Base-by-base conservation (phyloP, 2,329 filamentous ascomycete genomes). In the Xylariales sp. region DNA sequence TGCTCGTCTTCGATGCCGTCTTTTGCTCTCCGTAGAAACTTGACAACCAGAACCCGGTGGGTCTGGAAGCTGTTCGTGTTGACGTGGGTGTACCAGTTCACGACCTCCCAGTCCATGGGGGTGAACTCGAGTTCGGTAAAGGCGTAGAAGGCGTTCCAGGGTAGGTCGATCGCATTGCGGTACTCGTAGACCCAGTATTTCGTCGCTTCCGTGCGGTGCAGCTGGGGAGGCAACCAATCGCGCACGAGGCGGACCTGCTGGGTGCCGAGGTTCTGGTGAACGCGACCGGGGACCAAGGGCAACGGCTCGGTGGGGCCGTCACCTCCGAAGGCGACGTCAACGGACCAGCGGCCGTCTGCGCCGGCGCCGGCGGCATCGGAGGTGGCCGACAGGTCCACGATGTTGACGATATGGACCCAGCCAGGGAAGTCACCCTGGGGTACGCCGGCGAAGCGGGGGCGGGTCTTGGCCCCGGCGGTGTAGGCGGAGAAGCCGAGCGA, bases 51-150 rank as follows among this genome's bases (percentile, higher is more conserved):
- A 24, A 83, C 56, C 3, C 54, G 67, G 39, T 66, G 61, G 10
- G 70, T 74, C 54, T 84, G 83, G 53, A 69, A 75, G 40, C 66
- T 74, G 20, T 56, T 54, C 16, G 62, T 57, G 39, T 60, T 63
- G 30, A 66, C 67, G 45, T 73, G 77, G 1, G 74, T 76, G 32
- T 54, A 73, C 48, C 65, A 75, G 55, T 76, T 84, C 64, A 83
- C 67, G 5, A 81, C 63, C 24, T 67, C 69, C 49, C 78, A 85
- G 56, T 86, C 82, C 29, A 63, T 57, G 4, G 69, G 70, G 23
- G 77, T 54, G 55, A 83, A 85, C 56, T 85, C 81, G 13, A 72
- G 63, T 43, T 84, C 77, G 2, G 72, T 70, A 55, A 88, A 89
- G 43, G 71, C 76, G 55, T 86, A 87, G 33, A 69, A 73, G 2